These are phyloP conservation scores for Fusarium irregulare DNA, from an alignment of 2,329 filamentous ascomycete genomes.

Conservation along the genomic window DNA sequence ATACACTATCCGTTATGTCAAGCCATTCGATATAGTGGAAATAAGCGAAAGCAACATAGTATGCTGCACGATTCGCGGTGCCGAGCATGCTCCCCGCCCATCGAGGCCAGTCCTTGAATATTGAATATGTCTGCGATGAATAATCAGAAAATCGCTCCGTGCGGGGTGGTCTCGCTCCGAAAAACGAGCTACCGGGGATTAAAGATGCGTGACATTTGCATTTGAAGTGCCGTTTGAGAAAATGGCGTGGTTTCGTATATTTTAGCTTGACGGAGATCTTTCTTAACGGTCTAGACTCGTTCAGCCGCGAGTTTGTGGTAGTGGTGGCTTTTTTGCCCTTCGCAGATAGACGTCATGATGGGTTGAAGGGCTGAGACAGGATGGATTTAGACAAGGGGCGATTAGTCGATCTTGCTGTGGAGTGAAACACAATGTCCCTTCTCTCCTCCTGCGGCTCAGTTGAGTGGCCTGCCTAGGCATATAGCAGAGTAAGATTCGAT, in stretches of 20 bases:
- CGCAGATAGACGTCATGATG: slow-evolving; percentile 30
- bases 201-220: not conserved
- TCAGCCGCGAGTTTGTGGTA: slow-evolving; percentile 10
- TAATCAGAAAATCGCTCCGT: slow-evolving; percentile 45
- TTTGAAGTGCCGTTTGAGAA: not conserved
- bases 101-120: slow-evolving; percentile 30
- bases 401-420: slow-evolving; percentile 16
- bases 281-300: slow-evolving; percentile 21
- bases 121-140: slow-evolving; percentile 49
- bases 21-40: slow-evolving; percentile 1
- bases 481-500: not conserved
- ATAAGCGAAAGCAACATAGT: not conserved
- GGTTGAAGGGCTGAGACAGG: slow-evolving; percentile 7
- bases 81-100: slow-evolving; percentile 20
- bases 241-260: slow-evolving; percentile 21
- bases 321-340: slow-evolving; percentile 1
- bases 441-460: slow-evolving; percentile 13
- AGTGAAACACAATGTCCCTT: slow-evolving; percentile 12
- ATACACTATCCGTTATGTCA: slow-evolving; percentile 8
- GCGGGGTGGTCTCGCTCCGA: slow-evolving; percentile 11
- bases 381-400: slow-evolving; percentile 16
- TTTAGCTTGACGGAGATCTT: not conserved
- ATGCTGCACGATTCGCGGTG: slow-evolving; percentile 3
- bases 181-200: slow-evolving; percentile 19
- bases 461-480: slow-evolving; percentile 1